Base-by-base conservation (phyloP, 768 basidiomycete genomes). In the Holtermanniella nyarrowii region DNA sequence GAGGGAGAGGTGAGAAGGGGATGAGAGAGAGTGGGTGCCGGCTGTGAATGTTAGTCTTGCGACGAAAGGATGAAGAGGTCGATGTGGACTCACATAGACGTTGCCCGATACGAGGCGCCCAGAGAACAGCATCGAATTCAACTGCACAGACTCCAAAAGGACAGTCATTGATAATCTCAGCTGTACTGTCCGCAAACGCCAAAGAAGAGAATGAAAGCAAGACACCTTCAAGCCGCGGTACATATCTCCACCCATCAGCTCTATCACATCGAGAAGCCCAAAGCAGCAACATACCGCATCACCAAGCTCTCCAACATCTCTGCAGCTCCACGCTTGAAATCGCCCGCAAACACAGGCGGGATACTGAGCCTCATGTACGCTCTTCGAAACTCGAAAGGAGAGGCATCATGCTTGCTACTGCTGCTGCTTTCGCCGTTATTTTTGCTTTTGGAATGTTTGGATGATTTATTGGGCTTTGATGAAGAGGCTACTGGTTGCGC, bases 241-340 rank as follows among this genome's bases (percentile, higher is more conserved):
- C 81, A 71, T 95, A 89, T 74, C 91, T 96, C 50, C 3, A 55
- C n/a, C 42, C 13, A 48, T 50, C 39, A 52, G 44, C 27, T 26
- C 13, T 24, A 24, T 47, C 2, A 24, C 43, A 43, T 47, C n/a
- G n/a, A n/a, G 0, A 2, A 11, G 24, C 25, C 16, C 14, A 26
- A 21, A 4, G 22, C 16, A 23, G 25, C 26, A 45, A 73, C 79
- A 60, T 64, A 90, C 91, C 86, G 82, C 91, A 96, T 93, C 13
- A 93, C 74, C 85, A 95, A 85, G 5, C 86, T 86, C 71, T 96
- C 89, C 16, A 96, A 74, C 80, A 90, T 82, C 72, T 96, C 88
- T 64, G 84, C 81, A 16, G 81, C 86, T 5, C 91, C 91, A 39
- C 71, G 74, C 10, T 78, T 75, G n/a, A 83, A 79, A 71, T 85